Base-by-base conservation (phyloP, 2,329 filamentous ascomycete genomes). In the Microascus cirrosus region DNA sequence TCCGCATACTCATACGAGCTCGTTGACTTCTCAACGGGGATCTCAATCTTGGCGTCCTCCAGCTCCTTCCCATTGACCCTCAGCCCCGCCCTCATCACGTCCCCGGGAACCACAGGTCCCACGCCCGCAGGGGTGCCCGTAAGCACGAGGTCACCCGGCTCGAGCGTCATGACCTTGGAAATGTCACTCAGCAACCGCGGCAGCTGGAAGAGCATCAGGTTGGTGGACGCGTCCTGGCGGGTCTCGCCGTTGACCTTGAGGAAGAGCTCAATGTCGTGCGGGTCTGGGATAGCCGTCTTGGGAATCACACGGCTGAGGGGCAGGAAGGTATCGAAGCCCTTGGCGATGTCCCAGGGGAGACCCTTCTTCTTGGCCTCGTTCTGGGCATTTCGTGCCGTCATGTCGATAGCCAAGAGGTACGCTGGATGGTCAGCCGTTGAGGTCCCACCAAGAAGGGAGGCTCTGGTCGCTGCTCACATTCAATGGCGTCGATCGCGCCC, bases 91-190 rank as follows among this genome's bases (percentile, higher is more conserved):
- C 80, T 86, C 81, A 99, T 90, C 35, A 93, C 78, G 73, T 99
- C 92, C 2, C 94, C 94, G 1, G 89, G 84, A 60, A 85, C 83
- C 1, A 96, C 91, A 22, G 85, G 80, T 1, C 94, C 94, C 1
- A 99, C 94, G 13, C 94, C 94, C 75, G 96, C 96, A 55, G 94
- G 94, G 55, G 94, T 99, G 20, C 94, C 94, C n/a, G 94, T 99
- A 65, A 99, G 75, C 54, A 99, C 84, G 67, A 99, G 85, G 71
- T 99, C 94, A 54, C 93, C 94, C 67, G 88, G 83, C 72, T 95
- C 87, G 60, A 99, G 78, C 10, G 90, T 91, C 91, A 97, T 96
- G 59, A 97, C 92, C 69, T 86, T 86, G 63, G 90, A 94, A 68
- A 99, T 95, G 74, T 96, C 91, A 66, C 87, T 89, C 67, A 99